These are phyloP conservation scores for Aspergillus avenaceus DNA, from an alignment of 495 filamentous ascomycete genomes.

Conservation along the genomic window DNA sequence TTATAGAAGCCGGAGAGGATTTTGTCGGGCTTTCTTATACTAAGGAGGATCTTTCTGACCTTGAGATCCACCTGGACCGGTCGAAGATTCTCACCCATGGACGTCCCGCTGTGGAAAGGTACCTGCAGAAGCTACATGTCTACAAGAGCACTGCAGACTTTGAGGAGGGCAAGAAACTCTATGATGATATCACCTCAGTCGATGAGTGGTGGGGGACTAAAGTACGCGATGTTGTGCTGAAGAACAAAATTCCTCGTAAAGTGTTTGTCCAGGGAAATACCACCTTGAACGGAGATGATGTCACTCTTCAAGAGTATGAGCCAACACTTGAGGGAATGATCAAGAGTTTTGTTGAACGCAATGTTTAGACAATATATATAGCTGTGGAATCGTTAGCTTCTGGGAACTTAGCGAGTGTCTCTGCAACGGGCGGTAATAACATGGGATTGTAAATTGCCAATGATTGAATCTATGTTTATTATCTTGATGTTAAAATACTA, in stretches of 20 bases:
- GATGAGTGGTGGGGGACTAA: slow-evolving; percentile 73
- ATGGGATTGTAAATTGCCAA: too few relatives aligned
- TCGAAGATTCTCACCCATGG: slow-evolving; percentile 73
- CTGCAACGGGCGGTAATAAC: too few relatives aligned
- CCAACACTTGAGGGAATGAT: slow-evolving; percentile 81
- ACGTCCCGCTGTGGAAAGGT: slow-evolving; percentile 74
- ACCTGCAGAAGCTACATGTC: slow-evolving; percentile 85
- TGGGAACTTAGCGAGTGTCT: too few relatives aligned
- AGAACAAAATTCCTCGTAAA: slow-evolving; percentile 87
- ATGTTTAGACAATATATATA: slow-evolving; percentile 43
- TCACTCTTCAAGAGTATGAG: slow-evolving; percentile 86
- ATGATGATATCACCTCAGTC: slow-evolving; percentile 77
- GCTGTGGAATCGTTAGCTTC: too few relatives aligned
- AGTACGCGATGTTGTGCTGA: slow-evolving; percentile 73
- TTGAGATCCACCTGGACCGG: slow-evolving; percentile 76
- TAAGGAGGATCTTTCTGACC: slow-evolving; percentile 72
- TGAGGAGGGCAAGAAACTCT: slow-evolving; percentile 68
- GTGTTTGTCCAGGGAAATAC: slow-evolving; percentile 97
- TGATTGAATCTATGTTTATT: too few relatives aligned
- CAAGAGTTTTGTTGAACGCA: slow-evolving; percentile 82
- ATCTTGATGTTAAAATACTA: too few relatives aligned
- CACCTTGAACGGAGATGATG: slow-evolving; percentile 64
- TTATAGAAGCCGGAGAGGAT: slow-evolving; percentile 76
- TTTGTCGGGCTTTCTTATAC: slow-evolving; percentile 77
- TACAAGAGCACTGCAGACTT: slow-evolving; percentile 90